Evolutionary conservation across 805 yeast species (phyloP).

Genomic region (Debaryomyces prosopidis): DNA sequence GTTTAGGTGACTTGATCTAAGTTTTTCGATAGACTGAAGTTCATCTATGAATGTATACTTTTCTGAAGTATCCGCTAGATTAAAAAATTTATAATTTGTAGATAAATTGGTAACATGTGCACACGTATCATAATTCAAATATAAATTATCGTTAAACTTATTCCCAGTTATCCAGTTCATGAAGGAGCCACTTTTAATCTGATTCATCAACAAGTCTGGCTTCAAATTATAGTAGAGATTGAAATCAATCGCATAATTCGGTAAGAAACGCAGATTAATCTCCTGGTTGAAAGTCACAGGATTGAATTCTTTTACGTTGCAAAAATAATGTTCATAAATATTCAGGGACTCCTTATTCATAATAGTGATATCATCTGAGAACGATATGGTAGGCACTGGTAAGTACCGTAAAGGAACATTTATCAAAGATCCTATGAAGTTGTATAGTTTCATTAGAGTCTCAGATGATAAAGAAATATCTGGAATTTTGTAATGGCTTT

Average conservation of each 20-base stretch:
- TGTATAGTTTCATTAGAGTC: slow-evolving; percentile 24
- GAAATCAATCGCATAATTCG: slow-evolving; percentile 24
- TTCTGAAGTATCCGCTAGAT: slow-evolving; percentile 9
- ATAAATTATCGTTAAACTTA: slow-evolving; percentile 20
- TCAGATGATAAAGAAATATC: slow-evolving; percentile 26
- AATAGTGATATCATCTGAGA: slow-evolving; percentile 31
- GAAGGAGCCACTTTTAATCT: slow-evolving; percentile 27
- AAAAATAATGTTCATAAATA: slow-evolving; percentile 16
- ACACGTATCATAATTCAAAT: slow-evolving; percentile 16
- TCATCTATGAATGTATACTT: slow-evolving; percentile 17
- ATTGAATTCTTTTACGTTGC: slow-evolving; percentile 10
- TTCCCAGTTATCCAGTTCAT: slow-evolving; percentile 32
- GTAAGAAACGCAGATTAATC: slow-evolving; percentile 18
- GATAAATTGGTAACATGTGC: slow-evolving; percentile 14
- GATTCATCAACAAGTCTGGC: slow-evolving; percentile 20
- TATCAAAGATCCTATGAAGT: slow-evolving; percentile 24
- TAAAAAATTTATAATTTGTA: slow-evolving; percentile 10
- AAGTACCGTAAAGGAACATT: slow-evolving; percentile 22
- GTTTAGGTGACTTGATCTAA: slow-evolving; percentile 8
- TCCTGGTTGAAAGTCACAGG: slow-evolving; percentile 10
- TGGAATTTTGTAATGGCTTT: slow-evolving; percentile 11
- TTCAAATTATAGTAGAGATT: slow-evolving; percentile 18
- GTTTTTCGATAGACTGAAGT: slow-evolving; percentile 12
- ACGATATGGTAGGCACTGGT: slow-evolving; percentile 15
- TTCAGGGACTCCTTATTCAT: slow-evolving; percentile 20